These are phyloP conservation scores for Dryas drummondii DNA, from an alignment of 306 rosid genomes.

Conservation along the genomic window DNA sequence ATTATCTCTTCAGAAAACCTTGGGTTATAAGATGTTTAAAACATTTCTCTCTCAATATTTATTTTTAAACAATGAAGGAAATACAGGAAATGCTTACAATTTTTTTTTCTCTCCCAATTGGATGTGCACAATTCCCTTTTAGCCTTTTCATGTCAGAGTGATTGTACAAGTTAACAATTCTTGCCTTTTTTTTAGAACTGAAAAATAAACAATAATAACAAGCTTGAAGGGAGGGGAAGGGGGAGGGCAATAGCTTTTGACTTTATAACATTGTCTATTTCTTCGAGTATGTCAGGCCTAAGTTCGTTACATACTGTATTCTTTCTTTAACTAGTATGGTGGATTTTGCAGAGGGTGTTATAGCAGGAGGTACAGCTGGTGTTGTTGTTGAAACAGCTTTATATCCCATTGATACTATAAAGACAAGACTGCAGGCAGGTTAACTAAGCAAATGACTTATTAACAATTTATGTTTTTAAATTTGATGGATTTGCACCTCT, in stretches of 20 bases:
- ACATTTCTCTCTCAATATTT: too few species aligned
- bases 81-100: too few species aligned
- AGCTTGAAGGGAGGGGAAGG: slow-evolving; percentile 4
- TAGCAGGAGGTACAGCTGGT: slow-evolving; percentile 95
- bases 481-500: not conserved
- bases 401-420: slow-evolving; percentile 94
- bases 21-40: not conserved
- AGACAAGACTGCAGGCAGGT: slow-evolving; percentile 94
- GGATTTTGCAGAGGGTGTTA: slow-evolving; percentile 79
- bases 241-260: not conserved
- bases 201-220: not conserved
- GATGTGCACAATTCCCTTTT: too few species aligned
- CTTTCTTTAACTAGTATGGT: slow-evolving; percentile 27
- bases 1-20: not conserved
- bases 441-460: slow-evolving; percentile 13
- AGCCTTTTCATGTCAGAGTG: not conserved
- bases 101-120: too few species aligned
- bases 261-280: not conserved
- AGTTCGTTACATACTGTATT: slow-evolving; percentile 18
- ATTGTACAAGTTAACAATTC: not conserved
- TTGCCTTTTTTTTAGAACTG: not conserved
- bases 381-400: slow-evolving; percentile 95
- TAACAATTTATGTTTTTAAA: not conserved
- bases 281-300: slow-evolving; percentile 2
- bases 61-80: too few species aligned